These are phyloP conservation scores for Cryphonectria naterciae DNA, from an alignment of 2,329 filamentous ascomycete species.

Conservation along the genomic window DNA sequence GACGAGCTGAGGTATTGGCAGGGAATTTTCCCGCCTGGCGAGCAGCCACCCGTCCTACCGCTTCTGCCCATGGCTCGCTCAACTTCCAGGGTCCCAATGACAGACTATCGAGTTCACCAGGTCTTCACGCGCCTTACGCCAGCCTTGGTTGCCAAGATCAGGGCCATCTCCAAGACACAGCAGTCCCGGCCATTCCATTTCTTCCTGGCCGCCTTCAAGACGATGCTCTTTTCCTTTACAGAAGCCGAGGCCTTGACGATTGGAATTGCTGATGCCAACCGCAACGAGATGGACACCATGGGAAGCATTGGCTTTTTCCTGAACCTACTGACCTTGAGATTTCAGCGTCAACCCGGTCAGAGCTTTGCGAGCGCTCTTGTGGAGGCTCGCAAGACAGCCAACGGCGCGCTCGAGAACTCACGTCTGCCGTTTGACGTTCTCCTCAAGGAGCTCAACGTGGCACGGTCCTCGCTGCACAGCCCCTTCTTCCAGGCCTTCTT, in stretches of 20 bases:
- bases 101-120: background rate
- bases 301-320: constrained; percentile 50
- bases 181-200: constrained; percentile 46
- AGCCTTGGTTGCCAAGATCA: background rate
- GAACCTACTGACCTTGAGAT: constrained; percentile 52
- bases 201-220: constrained; percentile 47
- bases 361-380: constrained; percentile 40
- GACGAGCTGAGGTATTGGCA: background rate
- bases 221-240: constrained; percentile 31
- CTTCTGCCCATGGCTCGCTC: constrained; percentile 1
- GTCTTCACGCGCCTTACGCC: background rate
- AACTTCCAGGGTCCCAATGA: background rate
- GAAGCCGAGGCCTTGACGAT: constrained; percentile 35
- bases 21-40: background rate
- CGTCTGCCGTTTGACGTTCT: constrained; percentile 53
- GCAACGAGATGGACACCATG: constrained; percentile 39
- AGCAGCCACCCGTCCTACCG: background rate
- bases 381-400: constrained; percentile 32
- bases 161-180: background rate
- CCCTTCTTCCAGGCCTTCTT: constrained; percentile 54
- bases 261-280: constrained; percentile 52
- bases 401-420: constrained; percentile 48
- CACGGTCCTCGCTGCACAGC: constrained; percentile 42
- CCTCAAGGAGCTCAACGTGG: constrained; percentile 46
- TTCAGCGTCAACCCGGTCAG: constrained; percentile 35